Evolutionary conservation across 2,329 filamentous ascomycete species (phyloP).

Genomic region (Sordariomycetes sp.): DNA sequence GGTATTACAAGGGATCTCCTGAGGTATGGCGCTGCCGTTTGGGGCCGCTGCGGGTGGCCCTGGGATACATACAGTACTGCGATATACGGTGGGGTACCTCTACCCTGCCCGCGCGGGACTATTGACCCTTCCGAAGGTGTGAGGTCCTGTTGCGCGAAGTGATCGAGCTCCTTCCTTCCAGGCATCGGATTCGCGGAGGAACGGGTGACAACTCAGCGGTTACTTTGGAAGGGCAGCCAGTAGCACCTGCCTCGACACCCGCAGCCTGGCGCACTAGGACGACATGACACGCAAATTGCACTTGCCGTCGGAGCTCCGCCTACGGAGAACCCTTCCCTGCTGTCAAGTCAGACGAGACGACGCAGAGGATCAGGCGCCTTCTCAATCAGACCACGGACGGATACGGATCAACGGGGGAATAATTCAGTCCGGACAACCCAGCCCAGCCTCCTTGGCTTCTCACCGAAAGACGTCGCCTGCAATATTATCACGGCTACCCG

Average conservation of each 20-base stretch:
- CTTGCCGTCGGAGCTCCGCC: not conserved
- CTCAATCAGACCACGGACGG: not conserved
- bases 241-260: not conserved
- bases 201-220: not conserved
- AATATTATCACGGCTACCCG: not conserved
- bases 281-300: constrained; percentile 4
- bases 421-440: not conserved
- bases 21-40: not conserved
- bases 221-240: not conserved
- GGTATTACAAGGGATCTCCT: not conserved
- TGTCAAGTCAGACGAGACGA: too few relatives aligned
- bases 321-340: too few relatives aligned
- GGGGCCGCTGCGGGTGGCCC: not conserved
- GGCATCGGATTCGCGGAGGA: not conserved
- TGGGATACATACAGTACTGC: not conserved
- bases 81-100: not conserved
- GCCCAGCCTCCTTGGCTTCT: not conserved
- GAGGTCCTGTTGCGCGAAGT: not conserved
- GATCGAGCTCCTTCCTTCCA: not conserved
- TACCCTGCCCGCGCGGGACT: not conserved
- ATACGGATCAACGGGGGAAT: not conserved
- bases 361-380: not conserved
- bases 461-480: not conserved
- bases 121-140: not conserved
- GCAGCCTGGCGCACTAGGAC: constrained; percentile 4